These are phyloP conservation scores for Hypoxylon sp. DNA, from an alignment of 2,329 filamentous ascomycete genomes.

Conservation along the genomic window DNA sequence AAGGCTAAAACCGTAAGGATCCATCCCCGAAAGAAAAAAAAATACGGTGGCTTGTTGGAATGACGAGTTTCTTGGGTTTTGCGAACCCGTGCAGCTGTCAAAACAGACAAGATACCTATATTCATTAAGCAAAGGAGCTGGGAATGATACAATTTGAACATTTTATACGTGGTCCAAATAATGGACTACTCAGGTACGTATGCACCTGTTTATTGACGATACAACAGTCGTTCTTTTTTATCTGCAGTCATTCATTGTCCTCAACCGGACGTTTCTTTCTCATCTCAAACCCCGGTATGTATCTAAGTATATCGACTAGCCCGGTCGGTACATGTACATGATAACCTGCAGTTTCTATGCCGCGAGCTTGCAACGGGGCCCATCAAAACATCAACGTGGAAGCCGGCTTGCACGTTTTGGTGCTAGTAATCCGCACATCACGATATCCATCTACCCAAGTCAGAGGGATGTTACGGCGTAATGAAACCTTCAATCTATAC, in stretches of 20 bases:
- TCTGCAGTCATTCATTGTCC: slow-evolving; percentile 1
- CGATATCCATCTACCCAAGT: slow-evolving; percentile 28
- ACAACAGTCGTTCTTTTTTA: background rate
- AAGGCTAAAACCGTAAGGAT: slow-evolving; percentile 30
- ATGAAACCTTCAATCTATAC: slow-evolving; percentile 17
- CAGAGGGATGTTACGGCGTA: slow-evolving; percentile 3
- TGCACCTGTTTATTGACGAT: background rate
- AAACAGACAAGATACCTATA: background rate
- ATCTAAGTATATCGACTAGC: background rate
- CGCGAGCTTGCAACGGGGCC: slow-evolving; percentile 30
- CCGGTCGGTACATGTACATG: background rate
- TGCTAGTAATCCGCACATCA: slow-evolving; percentile 32
- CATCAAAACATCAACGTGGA: slow-evolving; percentile 31
- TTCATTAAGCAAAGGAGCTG: too few species aligned
- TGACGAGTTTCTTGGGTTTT: slow-evolving; percentile 33
- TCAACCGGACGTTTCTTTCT: slow-evolving; percentile 13
- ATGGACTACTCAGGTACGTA: too few species aligned
- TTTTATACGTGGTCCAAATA: too few species aligned
- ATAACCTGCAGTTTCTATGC: slow-evolving; percentile 25
- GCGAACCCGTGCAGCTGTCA: slow-evolving; percentile 14
- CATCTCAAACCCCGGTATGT: slow-evolving; percentile 20
- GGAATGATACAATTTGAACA: too few species aligned
- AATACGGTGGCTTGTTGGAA: slow-evolving; percentile 39
- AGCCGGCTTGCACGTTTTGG: slow-evolving; percentile 26
- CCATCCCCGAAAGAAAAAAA: slow-evolving; percentile 26